Evolutionary conservation across 2,329 filamentous ascomycete genomes (phyloP).

Genomic region (Aspergillus clavatus): DNA sequence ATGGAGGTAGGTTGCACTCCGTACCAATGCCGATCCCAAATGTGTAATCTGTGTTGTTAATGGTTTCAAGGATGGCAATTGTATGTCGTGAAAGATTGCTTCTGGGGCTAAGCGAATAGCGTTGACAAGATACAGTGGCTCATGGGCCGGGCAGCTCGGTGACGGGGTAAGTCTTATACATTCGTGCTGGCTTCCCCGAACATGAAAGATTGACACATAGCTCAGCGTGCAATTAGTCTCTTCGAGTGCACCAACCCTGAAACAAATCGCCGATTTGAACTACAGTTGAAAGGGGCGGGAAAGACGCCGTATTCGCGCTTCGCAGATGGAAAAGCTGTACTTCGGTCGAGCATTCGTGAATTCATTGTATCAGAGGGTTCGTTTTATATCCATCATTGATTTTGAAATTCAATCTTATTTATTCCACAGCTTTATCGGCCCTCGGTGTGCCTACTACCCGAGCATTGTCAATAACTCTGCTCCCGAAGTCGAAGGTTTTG

Average conservation of each 20-base stretch:
- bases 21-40: not conserved
- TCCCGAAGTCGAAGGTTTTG: constrained; percentile 66
- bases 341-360: constrained; percentile 88
- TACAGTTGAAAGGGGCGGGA: constrained; percentile 93
- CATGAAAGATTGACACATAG: constrained; percentile 4
- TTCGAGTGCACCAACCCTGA: constrained; percentile 79
- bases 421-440: constrained; percentile 60
- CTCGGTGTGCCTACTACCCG: constrained; percentile 81
- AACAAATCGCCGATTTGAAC: constrained; percentile 71
- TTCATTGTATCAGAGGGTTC: constrained; percentile 82
- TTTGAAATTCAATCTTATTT: not conserved
- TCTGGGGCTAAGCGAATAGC: not conserved
- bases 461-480: constrained; percentile 73
- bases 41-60: constrained; percentile 11
- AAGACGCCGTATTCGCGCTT: constrained; percentile 93
- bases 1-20: constrained; percentile 67
- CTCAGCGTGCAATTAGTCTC: constrained; percentile 76
- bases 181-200: not conserved
- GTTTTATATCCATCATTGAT: not conserved
- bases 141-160: constrained; percentile 93
- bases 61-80: constrained; percentile 45
- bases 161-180: constrained; percentile 56
- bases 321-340: constrained; percentile 89
- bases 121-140: constrained; percentile 54
- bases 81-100: constrained; percentile 26